Percentiles rank a stretch among this genome's conserved stretches.
Conservation (phyloP, 495 filamentous ascomycete species). For the Penicillium verhagenii region DNA sequence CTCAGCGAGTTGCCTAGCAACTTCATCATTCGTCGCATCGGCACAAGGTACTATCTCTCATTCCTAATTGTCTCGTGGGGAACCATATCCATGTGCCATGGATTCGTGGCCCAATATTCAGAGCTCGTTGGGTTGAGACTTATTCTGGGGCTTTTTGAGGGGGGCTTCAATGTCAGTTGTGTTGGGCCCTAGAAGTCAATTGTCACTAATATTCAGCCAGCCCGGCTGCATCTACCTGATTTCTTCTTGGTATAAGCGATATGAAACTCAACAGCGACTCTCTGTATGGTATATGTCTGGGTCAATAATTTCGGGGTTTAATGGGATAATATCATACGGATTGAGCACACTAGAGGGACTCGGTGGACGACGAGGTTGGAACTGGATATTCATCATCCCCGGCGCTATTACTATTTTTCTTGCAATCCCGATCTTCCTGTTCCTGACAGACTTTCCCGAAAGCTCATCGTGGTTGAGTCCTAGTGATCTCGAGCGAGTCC, state of each 20-base stretch:
- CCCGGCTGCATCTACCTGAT: conserved; percentile 53
- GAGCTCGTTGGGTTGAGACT: not conserved
- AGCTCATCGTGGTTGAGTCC: not conserved
- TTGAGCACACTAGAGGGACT: conserved; percentile 46
- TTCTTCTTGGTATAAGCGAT: conserved; percentile 51
- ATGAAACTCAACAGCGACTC: conserved; percentile 50
- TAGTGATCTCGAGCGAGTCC: not conserved
- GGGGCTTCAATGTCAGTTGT: not conserved
- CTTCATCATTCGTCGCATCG: too few relatives aligned
- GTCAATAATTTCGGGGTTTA: conserved; percentile 52
- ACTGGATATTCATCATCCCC: conserved; percentile 55
- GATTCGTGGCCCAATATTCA: too few relatives aligned
- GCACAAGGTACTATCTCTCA: not conserved
- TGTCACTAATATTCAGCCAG: conserved; percentile 21
- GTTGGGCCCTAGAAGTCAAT: not conserved
- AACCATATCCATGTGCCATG: too few relatives aligned
- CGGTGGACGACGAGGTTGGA: conserved; percentile 43
- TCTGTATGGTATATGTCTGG: conserved; percentile 51
- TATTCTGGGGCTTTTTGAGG: not conserved
- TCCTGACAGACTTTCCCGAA: not conserved
- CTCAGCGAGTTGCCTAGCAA: too few relatives aligned
- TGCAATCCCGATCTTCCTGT: conserved; percentile 39
- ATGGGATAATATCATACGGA: conserved; percentile 47
- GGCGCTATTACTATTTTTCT: conserved; percentile 50
- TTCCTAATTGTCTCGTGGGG: too few relatives aligned